These are phyloP conservation scores for Pestalotiopsis sp. DNA, from an alignment of 2,329 filamentous ascomycete genomes.

Conservation along the genomic window DNA sequence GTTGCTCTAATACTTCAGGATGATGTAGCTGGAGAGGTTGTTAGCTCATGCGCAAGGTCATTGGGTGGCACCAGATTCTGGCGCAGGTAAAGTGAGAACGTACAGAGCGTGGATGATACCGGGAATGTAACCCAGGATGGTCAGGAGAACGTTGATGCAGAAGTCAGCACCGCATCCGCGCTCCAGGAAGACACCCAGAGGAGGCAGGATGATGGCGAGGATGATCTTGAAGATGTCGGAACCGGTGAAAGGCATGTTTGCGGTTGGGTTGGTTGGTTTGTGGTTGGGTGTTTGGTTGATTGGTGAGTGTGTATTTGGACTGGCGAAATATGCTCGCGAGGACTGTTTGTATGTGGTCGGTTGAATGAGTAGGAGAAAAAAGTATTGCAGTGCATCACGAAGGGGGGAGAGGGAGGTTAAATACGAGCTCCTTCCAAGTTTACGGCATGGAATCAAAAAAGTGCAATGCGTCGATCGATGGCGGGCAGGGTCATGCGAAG, in stretches of 20 bases:
- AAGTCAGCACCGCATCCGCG: slow-evolving; percentile 76
- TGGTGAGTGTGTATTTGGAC: background rate
- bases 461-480: background rate
- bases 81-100: slow-evolving; percentile 33
- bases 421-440: background rate
- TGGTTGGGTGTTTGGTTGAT: background rate
- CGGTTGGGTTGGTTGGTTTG: slow-evolving; percentile 5
- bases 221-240: slow-evolving; percentile 69
- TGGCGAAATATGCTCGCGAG: background rate
- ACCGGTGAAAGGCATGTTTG: slow-evolving; percentile 10
- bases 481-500: background rate
- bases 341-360: background rate
- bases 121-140: slow-evolving; percentile 69
- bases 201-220: slow-evolving; percentile 77
- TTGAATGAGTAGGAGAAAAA: background rate
- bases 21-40: slow-evolving; percentile 62
- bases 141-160: slow-evolving; percentile 79
- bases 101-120: slow-evolving; percentile 81
- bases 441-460: background rate
- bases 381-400: background rate
- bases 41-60: slow-evolving; percentile 15
- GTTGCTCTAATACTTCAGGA: slow-evolving; percentile 68
- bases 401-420: background rate
- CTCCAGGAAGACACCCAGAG: slow-evolving; percentile 82
- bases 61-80: slow-evolving; percentile 4